Conservation (phyloP, 768 basidiomycete species). For the Inosperma sp. region DNA sequence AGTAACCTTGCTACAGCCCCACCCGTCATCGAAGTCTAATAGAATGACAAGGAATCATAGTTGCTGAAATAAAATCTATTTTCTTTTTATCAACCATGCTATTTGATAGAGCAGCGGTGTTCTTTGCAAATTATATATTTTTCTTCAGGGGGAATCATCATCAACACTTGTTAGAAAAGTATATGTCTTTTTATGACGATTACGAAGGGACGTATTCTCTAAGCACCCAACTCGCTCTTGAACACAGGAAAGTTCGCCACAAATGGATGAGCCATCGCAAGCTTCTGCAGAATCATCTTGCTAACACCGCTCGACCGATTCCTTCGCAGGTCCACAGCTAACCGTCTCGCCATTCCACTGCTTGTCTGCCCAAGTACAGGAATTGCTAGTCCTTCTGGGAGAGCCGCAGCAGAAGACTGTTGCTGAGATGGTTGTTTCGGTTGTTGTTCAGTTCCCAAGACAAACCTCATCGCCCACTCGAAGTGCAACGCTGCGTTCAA, state of each 20-base stretch:
- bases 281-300: constrained; percentile 49
- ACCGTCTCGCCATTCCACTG: constrained; percentile 55
- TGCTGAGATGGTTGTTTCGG: neutral
- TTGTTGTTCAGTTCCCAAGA: constrained; percentile 43
- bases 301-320: constrained; percentile 49
- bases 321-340: constrained; percentile 58
- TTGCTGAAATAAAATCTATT: too few relatives aligned
- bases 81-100: too few relatives aligned
- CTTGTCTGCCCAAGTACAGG: constrained; percentile 58
- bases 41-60: too few relatives aligned
- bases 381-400: too few relatives aligned
- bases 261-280: constrained; percentile 60
- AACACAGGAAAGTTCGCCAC: constrained; percentile 74
- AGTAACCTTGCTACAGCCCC: constrained; percentile 37
- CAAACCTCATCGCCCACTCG: constrained; percentile 61
- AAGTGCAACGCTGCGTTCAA: constrained; percentile 65
- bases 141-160: too few relatives aligned
- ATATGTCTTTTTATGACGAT: too few relatives aligned
- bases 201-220: too few relatives aligned
- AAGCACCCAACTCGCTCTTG: constrained; percentile 36
- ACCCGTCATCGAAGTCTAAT: constrained; percentile 41
- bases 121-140: too few relatives aligned
- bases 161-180: too few relatives aligned
- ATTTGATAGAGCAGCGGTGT: too few relatives aligned
- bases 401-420: too few relatives aligned